A percentile compares a stretch with the other conserved stretches of the same genome.
Conservation (phyloP, 306 rosid species). For the Trifolium fragiferum region DNA sequence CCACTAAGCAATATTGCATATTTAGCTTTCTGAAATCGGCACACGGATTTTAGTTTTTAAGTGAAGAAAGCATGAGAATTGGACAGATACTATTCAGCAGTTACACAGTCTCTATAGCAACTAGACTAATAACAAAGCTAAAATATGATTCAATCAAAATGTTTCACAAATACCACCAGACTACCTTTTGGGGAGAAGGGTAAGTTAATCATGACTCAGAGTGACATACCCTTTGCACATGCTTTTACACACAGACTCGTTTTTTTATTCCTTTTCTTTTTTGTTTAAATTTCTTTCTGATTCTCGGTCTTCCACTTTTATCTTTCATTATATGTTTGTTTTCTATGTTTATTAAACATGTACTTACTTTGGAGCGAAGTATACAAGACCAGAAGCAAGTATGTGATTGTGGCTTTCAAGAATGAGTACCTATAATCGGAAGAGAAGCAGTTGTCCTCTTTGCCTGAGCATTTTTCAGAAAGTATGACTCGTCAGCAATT, state of each 20-base stretch:
- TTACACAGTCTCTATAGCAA: not conserved
- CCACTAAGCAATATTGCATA: slow-evolving; percentile 92
- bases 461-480: slow-evolving; percentile 92
- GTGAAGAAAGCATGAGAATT: slow-evolving; percentile 33
- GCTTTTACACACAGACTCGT: slow-evolving; percentile 17
- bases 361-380: slow-evolving; percentile 15
- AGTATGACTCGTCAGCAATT: slow-evolving; percentile 98
- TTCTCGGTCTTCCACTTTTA: slow-evolving; percentile 5
- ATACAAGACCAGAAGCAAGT: slow-evolving; percentile 34
- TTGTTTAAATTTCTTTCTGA: slow-evolving; percentile 22
- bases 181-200: slow-evolving; percentile 28
- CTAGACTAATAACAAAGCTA: slow-evolving; percentile 20
- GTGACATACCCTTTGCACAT: slow-evolving; percentile 5
- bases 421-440: slow-evolving; percentile 80
- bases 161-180: slow-evolving; percentile 34
- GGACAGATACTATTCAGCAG: slow-evolving; percentile 27
- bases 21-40: slow-evolving; percentile 75
- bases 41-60: slow-evolving; percentile 17
- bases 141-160: slow-evolving; percentile 12
- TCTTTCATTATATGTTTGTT: not conserved
- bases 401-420: slow-evolving; percentile 39
- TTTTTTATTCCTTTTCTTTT: slow-evolving; percentile 5
- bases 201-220: slow-evolving; percentile 24
- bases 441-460: slow-evolving; percentile 88
- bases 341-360: slow-evolving; percentile 18